Conservation (phyloP, 345 rosid genomes). For the Populus pruinosa region DNA sequence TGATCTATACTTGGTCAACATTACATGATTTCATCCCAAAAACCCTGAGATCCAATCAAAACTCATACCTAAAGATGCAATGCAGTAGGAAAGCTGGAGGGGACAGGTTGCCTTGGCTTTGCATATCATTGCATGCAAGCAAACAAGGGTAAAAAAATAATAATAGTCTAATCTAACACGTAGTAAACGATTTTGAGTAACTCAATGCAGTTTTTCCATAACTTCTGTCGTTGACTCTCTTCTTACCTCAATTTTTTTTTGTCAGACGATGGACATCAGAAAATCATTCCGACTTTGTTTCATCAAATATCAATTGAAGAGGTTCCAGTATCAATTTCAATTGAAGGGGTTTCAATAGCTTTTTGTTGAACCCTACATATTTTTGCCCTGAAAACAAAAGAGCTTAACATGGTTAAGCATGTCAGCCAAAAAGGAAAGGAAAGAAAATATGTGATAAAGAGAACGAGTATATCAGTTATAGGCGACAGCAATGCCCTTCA, state of each 20-base stretch:
- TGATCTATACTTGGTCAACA: background rate
- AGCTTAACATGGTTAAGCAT: background rate
- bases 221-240: background rate
- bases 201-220: background rate
- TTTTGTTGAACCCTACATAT: slow-evolving; percentile 7
- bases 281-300: background rate
- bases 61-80: background rate
- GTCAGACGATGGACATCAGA: background rate
- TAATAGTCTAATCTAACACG: background rate
- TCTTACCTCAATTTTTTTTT: background rate
- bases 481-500: background rate
- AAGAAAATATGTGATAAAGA: background rate
- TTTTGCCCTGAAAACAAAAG: slow-evolving; percentile 14
- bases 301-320: background rate
- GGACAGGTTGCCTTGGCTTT: background rate
- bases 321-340: background rate
- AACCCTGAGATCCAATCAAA: background rate
- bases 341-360: background rate
- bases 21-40: too few relatives aligned
- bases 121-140: background rate
- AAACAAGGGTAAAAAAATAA: background rate
- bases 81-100: background rate
- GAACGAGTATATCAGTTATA: background rate
- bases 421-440: background rate
- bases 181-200: background rate